phyloP scores from a whole-genome alignment of 495 filamentous ascomycete species.

The Penicillium egyptiacum region DNA sequence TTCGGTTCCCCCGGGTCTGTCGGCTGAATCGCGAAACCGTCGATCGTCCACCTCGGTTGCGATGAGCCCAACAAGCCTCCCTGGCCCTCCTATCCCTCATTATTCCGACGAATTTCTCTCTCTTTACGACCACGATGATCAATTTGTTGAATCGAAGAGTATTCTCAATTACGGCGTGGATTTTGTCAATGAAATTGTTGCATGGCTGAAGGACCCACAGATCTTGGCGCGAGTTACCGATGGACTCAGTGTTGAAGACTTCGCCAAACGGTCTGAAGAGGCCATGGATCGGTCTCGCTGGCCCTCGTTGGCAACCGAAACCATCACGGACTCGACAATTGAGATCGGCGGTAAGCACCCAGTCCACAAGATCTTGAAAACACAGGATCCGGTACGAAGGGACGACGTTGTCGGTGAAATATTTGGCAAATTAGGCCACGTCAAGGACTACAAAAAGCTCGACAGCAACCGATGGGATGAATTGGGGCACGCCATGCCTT shows the following conservation, averaged over 20 bases:
- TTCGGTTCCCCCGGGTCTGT: conserved; percentile 36
- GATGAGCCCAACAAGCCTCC: conserved; percentile 54
- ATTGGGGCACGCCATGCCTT: conserved; percentile 76
- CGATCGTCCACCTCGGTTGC: conserved; percentile 45
- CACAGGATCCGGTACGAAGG: conserved; percentile 59
- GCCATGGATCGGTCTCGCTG: conserved; percentile 55
- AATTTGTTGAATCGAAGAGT: conserved; percentile 52
- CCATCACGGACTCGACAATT: conserved; percentile 42
- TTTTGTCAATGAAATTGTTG: conserved; percentile 64
- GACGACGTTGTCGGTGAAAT: conserved; percentile 79
- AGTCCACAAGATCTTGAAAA: conserved; percentile 70
- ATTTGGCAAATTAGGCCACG: conserved; percentile 79
- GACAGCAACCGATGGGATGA: conserved; percentile 71
- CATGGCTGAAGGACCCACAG: conserved; percentile 69
- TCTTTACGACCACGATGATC: conserved; percentile 61
- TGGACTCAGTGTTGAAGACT: conserved; percentile 44
- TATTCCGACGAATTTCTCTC: conserved; percentile 73
- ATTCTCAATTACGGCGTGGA: conserved; percentile 64
- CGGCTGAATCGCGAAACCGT: conserved; percentile 54
- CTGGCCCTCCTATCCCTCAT: conserved; percentile 45
- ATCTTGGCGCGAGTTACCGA: conserved; percentile 43
- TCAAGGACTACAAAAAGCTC: conserved; percentile 73
- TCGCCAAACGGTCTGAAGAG: conserved; percentile 53
- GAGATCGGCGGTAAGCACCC: conserved; percentile 51
- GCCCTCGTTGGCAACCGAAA: conserved; percentile 49